These are phyloP conservation scores for Silene coronaria DNA, from an alignment of 179 eudicot species.

Conservation along the genomic window DNA sequence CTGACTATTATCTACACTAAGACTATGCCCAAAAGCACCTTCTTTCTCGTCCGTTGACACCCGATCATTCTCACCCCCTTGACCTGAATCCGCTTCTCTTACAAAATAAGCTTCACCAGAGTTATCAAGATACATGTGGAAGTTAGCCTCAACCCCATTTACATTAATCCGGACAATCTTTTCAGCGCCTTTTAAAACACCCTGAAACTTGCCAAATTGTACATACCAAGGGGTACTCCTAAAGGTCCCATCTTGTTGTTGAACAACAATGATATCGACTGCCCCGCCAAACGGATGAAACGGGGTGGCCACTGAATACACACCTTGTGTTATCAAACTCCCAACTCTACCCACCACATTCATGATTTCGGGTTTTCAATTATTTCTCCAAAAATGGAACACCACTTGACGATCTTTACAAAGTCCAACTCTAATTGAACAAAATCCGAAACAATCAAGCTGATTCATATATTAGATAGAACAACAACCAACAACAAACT, in stretches of 20 bases:
- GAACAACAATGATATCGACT: slow-evolving; percentile 86
- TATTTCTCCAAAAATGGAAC: not conserved
- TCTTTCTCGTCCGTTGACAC: slow-evolving; percentile 34
- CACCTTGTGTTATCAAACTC: slow-evolving; percentile 78
- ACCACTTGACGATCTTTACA: not conserved
- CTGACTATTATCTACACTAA: slow-evolving; percentile 29
- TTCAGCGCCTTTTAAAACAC: slow-evolving; percentile 92
- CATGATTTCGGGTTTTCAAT: slow-evolving; percentile 38
- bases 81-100: slow-evolving; percentile 47
- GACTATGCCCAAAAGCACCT: slow-evolving; percentile 28
- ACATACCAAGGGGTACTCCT: slow-evolving; percentile 96
- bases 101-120: slow-evolving; percentile 95
- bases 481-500: slow-evolving; percentile 11
- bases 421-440: slow-evolving; percentile 17
- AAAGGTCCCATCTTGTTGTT: slow-evolving; percentile 83
- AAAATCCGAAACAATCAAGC: slow-evolving; percentile 7
- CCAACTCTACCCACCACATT: slow-evolving; percentile 80
- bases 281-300: slow-evolving; percentile 99
- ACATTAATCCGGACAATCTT: slow-evolving; percentile 71
- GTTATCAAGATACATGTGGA: slow-evolving; percentile 90
- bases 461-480: slow-evolving; percentile 13
- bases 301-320: slow-evolving; percentile 93
- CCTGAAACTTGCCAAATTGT: slow-evolving; percentile 95
- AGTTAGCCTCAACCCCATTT: slow-evolving; percentile 77
- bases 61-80: slow-evolving; percentile 32